Conservation (phyloP, 1,284 basidiomycete genomes). For the Ceratobasidium papillatum region DNA sequence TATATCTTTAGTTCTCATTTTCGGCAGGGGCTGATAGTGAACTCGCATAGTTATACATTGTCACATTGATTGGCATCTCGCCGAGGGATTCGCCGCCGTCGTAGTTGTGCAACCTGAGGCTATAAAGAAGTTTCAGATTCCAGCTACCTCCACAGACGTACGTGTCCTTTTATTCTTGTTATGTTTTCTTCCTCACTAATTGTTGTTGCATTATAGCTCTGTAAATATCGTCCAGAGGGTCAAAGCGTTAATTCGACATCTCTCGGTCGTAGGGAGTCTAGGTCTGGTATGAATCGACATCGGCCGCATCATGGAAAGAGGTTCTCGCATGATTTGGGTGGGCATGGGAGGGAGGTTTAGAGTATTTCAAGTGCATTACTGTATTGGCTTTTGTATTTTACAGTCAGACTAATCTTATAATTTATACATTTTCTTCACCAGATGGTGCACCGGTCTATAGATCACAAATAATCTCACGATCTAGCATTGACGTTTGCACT, state of each 20-base stretch:
- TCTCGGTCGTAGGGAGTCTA: neutral
- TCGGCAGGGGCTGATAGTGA: neutral
- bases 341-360: neutral
- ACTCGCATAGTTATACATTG: slow-evolving; percentile 11
- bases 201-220: neutral
- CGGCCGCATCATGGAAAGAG: neutral
- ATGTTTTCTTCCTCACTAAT: neutral
- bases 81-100: slow-evolving; percentile 17
- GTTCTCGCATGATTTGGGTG: slow-evolving; percentile 12
- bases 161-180: neutral
- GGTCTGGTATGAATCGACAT: neutral
- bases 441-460: too few species aligned
- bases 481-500: too few species aligned
- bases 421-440: too few species aligned
- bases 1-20: neutral
- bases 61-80: slow-evolving; percentile 38
- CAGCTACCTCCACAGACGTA: neutral
- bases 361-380: too few species aligned
- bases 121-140: slow-evolving; percentile 15
- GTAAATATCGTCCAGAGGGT: slow-evolving; percentile 8
- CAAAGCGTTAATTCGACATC: slow-evolving; percentile 13
- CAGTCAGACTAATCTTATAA: too few species aligned
- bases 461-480: too few species aligned
- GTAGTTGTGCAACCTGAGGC: slow-evolving; percentile 21
- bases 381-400: too few species aligned